phyloP scores from a whole-genome alignment of 257 asterid genomes.

The Capsicum baccatum region DNA sequence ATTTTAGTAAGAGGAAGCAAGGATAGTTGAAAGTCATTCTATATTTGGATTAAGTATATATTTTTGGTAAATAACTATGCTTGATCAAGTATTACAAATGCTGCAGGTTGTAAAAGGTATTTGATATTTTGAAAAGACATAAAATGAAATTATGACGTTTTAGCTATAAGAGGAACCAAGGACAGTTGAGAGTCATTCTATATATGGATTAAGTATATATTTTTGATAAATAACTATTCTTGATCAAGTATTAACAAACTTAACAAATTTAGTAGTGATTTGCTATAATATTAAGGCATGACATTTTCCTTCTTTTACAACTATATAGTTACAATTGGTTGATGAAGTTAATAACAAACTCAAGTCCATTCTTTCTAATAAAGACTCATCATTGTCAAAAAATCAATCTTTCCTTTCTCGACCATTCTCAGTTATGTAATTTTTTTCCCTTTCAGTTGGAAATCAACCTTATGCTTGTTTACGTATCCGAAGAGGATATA shows the following conservation, averaged over 20 bases:
- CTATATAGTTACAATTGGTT: not conserved
- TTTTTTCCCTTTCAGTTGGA: constrained; percentile 61
- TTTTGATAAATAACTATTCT: too few species aligned
- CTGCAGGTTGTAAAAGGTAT: too few species aligned
- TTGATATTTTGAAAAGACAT: constrained; percentile 9
- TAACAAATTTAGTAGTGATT: not conserved
- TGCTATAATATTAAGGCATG: not conserved
- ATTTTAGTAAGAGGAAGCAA: constrained; percentile 2
- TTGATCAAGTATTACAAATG: too few species aligned
- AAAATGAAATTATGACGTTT: constrained; percentile 1
- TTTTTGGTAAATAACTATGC: too few species aligned
- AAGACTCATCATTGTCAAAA: not conserved
- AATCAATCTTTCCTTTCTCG: not conserved
- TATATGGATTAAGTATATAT: too few species aligned
- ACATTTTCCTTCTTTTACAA: not conserved
- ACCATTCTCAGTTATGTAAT: not conserved
- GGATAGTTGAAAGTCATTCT: constrained; percentile 3
- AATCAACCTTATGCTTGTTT: constrained; percentile 61
- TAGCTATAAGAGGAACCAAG: not conserved
- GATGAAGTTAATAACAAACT: not conserved
- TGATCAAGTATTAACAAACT: not conserved
- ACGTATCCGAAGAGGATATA: constrained; percentile 63
- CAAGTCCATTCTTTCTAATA: not conserved
- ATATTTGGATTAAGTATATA: too few species aligned
- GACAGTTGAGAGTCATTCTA: constrained; percentile 1